A percentile compares a stretch with the other conserved stretches of the same genome.
Conservation (phyloP, 805 yeast genomes). For the Spathaspora girioi region DNA sequence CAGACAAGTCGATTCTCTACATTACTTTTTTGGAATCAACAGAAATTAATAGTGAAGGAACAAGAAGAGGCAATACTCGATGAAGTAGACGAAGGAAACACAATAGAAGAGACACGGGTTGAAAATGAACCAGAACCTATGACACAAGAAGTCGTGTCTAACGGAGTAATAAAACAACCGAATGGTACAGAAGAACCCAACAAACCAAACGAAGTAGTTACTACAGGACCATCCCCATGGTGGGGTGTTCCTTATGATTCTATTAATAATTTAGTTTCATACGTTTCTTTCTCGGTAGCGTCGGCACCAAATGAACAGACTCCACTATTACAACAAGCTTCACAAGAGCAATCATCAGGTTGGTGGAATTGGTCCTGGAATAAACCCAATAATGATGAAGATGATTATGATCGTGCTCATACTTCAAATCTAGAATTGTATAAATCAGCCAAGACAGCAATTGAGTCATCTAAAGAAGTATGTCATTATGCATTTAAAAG, state of each 20-base stretch:
- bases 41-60: background rate
- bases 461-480: slow-evolving; percentile 30
- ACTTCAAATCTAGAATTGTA: slow-evolving; percentile 23
- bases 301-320: slow-evolving; percentile 1
- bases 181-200: background rate
- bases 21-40: slow-evolving; percentile 3
- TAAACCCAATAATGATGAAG: slow-evolving; percentile 11
- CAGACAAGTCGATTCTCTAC: slow-evolving; percentile 3
- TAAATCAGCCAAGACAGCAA: slow-evolving; percentile 26
- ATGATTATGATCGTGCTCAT: slow-evolving; percentile 14
- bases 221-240: slow-evolving; percentile 7
- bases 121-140: slow-evolving; percentile 1
- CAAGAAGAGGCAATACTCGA: background rate
- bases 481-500: slow-evolving; percentile 30
- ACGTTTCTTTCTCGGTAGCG: slow-evolving; percentile 2
- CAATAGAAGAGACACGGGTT: background rate
- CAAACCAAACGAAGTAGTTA: background rate
- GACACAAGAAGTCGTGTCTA: background rate
- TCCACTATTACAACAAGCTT: slow-evolving; percentile 1
- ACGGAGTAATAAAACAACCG: background rate
- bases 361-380: slow-evolving; percentile 29
- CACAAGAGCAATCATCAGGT: background rate
- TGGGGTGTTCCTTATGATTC: slow-evolving; percentile 7
- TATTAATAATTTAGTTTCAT: slow-evolving; percentile 10
- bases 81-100: background rate